Conservation (phyloP, 208 protist species). For the Angomonas deanei region DNA sequence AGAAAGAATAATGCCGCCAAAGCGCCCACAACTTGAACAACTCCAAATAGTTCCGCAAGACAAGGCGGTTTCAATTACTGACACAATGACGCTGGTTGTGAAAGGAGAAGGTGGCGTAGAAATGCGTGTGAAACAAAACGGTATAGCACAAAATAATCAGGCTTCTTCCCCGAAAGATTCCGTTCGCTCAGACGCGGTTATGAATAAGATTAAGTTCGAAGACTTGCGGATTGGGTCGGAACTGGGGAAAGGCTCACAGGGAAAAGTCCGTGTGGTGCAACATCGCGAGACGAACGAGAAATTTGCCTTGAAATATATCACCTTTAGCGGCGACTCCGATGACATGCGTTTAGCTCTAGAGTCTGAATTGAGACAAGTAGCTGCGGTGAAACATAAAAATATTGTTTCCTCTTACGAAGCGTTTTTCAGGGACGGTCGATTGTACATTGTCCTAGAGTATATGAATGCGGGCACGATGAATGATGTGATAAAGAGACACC, state of each 20-base stretch:
- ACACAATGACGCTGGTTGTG: slow-evolving; percentile 88
- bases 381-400: slow-evolving; percentile 82
- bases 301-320: slow-evolving; percentile 87
- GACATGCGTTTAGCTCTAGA: slow-evolving; percentile 58
- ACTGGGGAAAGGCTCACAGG: slow-evolving; percentile 84
- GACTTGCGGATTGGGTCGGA: slow-evolving; percentile 73
- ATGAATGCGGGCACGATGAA: slow-evolving; percentile 88
- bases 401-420: slow-evolving; percentile 88
- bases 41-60: slow-evolving; percentile 57
- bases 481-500: slow-evolving; percentile 73
- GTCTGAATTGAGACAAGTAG: slow-evolving; percentile 76
- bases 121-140: slow-evolving; percentile 86
- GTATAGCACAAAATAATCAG: slow-evolving; percentile 42
- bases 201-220: slow-evolving; percentile 85
- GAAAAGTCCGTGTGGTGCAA: slow-evolving; percentile 76
- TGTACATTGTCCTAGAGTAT: slow-evolving; percentile 89
- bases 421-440: slow-evolving; percentile 80
- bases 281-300: slow-evolving; percentile 66
- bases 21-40: slow-evolving; percentile 65
- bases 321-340: slow-evolving; percentile 67
- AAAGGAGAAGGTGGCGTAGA: slow-evolving; percentile 78
- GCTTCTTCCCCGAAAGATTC: slow-evolving; percentile 7
- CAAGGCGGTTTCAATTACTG: slow-evolving; percentile 81
- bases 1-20: slow-evolving; percentile 64
- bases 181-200: slow-evolving; percentile 16